These are phyloP conservation scores for Geranium incanum DNA, from an alignment of 441 rosid species.

Conservation along the genomic window DNA sequence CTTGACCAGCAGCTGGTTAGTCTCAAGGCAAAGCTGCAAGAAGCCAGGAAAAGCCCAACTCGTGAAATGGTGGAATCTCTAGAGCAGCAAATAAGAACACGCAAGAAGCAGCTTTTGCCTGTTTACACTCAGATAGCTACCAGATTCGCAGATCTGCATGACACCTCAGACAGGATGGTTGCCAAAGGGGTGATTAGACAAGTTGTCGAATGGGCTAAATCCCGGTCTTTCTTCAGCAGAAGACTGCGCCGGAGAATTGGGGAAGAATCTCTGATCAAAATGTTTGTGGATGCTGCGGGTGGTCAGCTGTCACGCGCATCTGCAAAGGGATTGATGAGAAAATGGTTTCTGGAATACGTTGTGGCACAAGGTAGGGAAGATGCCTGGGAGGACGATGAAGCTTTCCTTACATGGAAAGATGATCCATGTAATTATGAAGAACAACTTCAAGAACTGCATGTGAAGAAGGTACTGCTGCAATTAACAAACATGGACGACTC, in stretches of 20 bases:
- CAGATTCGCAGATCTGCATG: conserved; percentile 92
- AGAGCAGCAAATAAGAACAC: conserved; percentile 63
- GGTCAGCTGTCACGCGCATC: conserved; percentile 53
- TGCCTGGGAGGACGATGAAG: conserved; percentile 75
- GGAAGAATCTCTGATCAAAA: conserved; percentile 60
- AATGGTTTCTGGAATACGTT: conserved; percentile 66
- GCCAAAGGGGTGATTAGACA: conserved; percentile 90
- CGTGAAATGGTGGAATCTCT: conserved; percentile 41
- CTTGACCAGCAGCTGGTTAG: conserved; percentile 66
- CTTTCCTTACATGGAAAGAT: conserved; percentile 84
- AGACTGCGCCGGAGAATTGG: conserved; percentile 69
- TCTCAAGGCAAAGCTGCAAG: conserved; percentile 59
- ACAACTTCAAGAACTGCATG: conserved; percentile 63
- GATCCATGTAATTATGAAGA: conserved; percentile 48
- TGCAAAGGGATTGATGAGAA: conserved; percentile 57
- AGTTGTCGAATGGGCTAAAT: conserved; percentile 74
- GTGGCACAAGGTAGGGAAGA: conserved; percentile 45
- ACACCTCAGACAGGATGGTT: conserved; percentile 90
- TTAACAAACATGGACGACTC: conserved; percentile 63
- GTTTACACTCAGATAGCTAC: conserved; percentile 87
- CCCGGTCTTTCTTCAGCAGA: conserved; percentile 65
- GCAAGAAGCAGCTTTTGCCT: conserved; percentile 89
- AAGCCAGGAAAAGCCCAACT: conserved; percentile 46
- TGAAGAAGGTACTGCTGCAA: conserved; percentile 62
- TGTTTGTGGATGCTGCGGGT: conserved; percentile 65